These are phyloP conservation scores for Amanita rubescens DNA, from an alignment of 768 basidiomycete genomes.

Conservation along the genomic window DNA sequence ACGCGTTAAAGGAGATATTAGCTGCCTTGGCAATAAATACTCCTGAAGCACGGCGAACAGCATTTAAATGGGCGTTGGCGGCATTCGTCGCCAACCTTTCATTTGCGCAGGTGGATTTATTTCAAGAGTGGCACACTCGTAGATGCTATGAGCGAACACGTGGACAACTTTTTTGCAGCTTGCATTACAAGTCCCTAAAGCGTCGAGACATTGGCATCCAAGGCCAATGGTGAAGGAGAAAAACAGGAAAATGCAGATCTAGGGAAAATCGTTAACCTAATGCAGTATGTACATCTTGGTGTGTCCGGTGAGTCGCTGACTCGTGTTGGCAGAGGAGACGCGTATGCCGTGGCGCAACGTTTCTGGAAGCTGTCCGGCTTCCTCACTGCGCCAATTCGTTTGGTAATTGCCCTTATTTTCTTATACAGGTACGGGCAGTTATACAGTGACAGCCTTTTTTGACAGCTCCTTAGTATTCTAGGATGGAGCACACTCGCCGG, in stretches of 20 bases:
- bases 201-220: conserved; percentile 50
- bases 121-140: conserved; percentile 59
- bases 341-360: conserved; percentile 61
- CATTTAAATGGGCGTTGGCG: conserved; percentile 53
- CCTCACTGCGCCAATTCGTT: conserved; percentile 54
- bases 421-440: conserved; percentile 52
- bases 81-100: conserved; percentile 58
- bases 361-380: conserved; percentile 69
- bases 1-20: conserved; percentile 56
- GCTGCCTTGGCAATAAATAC: conserved; percentile 37
- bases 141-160: conserved; percentile 67
- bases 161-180: conserved; percentile 61
- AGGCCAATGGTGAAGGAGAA: conserved; percentile 25
- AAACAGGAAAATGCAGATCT: conserved; percentile 44
- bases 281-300: conserved; percentile 44
- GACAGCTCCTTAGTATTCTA: conserved; percentile 41
- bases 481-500: conserved; percentile 77
- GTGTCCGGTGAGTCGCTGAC: conserved; percentile 3
- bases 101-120: conserved; percentile 59
- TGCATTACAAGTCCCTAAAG: conserved; percentile 64
- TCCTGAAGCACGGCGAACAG: conserved; percentile 32
- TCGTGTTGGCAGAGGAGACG: conserved; percentile 46
- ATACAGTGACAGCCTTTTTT: not conserved
- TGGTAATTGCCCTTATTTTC: conserved; percentile 62
- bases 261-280: conserved; percentile 68